Base-by-base conservation (phyloP, 1,284 basidiomycete species). In the Microbotryum violaceum region DNA sequence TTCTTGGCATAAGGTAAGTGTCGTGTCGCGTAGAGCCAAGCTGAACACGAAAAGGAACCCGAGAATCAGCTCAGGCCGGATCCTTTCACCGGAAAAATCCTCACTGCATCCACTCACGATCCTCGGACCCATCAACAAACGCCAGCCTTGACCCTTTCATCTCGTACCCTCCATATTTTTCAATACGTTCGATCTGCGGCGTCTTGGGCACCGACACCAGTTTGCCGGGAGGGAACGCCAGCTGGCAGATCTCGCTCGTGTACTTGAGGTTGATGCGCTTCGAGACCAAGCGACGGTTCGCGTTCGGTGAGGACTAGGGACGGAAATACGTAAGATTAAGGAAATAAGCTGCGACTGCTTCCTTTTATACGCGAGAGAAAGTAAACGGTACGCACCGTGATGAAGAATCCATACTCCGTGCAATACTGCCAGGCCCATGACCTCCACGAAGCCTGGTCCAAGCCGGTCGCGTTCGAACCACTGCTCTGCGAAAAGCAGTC, bases 201-300 rank as follows among this genome's bases (percentile, higher is more conserved):
- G 64, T 55, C 45, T 71, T 69, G 9, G 71, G 71, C 37, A 16
- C 12, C 14, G 10, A 1, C 1, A 67, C 64, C 71, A 86, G 76
- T 69, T 88, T 76, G 27, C 93, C 92, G 0, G 86, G 83, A 1
- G 84, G 86, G 76, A 84, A 97, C 0, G 91, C 90, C 80, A 87
- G 69, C 25, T 78, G 78, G 77, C 93, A 97, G 63, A 89, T 84
- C 75, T 88, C 88, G 53, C 85, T 82, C 52, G 84, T 81, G 68
- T 90, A 89, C 10, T 86, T 85, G 14, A 92, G 80, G 3, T 85
- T 88, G 50, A 94, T 70, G 20, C 85, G 76, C n/a, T 80, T 80
- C 1, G 89, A 91, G 48, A 92, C 81, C 37, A 64, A 93, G 16
- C 37, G 37, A 42, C 37, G 88, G 83, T n/a, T 79, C 75, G 27